Base-by-base conservation (phyloP, 2,329 filamentous ascomycete genomes). In the Samsoniella hepiali region DNA sequence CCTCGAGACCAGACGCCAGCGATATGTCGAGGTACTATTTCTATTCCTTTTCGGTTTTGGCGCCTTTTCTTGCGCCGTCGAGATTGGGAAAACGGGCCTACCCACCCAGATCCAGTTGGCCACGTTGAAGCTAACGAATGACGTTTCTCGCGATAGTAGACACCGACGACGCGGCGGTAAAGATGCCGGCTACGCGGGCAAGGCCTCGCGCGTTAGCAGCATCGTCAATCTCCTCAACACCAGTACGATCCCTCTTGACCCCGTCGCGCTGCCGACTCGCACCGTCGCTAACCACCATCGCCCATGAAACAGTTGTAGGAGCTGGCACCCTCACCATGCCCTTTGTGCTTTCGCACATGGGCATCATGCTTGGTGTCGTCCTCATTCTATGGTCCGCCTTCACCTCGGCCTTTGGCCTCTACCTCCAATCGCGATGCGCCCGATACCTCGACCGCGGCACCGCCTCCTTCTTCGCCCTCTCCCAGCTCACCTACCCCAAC, bases 171-270 rank as follows among this genome's bases (percentile, higher is more conserved):
- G 87, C 72, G 85, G 83, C 67, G 88, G 89, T 70, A 93, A 93
- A 78, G 87, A 90, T 75, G 84, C 82, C 63, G 89, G 89, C 65
- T 71, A 75, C 64, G 73, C 73, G 31, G 93, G 95, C 62, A 86
- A 93, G 72, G 95, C 95, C 69, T 90, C 91, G 69, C 96, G 91
- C 87, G 76, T 89, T 61, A 97, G 93, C 79, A 97, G 93, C 74
- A 90, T 95, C 68, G 90, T 98, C 78, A 99, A 99, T 75, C 82
- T 99, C 67, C 83, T 98, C 67, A 99, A 99, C 77, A 99, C 95
- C 22, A 99, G 91, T 95, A 83, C 64, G 86, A 27, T 32, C 22
- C 7, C 34, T 58, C 5, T 13, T 22, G 31, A 17, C 5, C 15
- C 17, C 17, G 13, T 15, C 22, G 17, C 45, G 22, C 50, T 22